Percentiles rank a stretch among this genome's conserved stretches.
Evolutionary conservation across 2,329 filamentous ascomycete genomes (phyloP).

Genomic region (Xylariaceae sp.): DNA sequence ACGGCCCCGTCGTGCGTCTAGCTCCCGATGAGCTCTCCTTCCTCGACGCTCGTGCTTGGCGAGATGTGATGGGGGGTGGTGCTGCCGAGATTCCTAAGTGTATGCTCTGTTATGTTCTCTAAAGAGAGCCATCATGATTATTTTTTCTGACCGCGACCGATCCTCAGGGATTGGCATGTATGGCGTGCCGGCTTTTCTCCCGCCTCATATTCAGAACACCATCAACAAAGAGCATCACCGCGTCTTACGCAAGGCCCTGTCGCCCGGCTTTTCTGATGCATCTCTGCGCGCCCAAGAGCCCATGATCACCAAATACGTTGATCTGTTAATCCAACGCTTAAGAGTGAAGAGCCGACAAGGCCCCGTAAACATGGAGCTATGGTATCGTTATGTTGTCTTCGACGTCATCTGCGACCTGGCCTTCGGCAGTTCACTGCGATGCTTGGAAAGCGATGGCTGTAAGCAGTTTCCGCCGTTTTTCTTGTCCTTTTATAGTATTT

Average conservation of each 20-base stretch:
- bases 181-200: conserved; percentile 21
- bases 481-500: too few relatives aligned
- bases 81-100: conserved; percentile 15
- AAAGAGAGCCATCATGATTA: background rate
- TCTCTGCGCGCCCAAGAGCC: conserved; percentile 9
- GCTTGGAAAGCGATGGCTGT: conserved; percentile 3
- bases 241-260: conserved; percentile 5
- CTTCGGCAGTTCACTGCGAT: conserved; percentile 1
- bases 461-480: too few relatives aligned
- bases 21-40: too few relatives aligned
- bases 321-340: background rate
- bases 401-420: conserved; percentile 10
- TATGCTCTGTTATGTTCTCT: background rate
- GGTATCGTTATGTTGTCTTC: conserved; percentile 11
- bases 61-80: conserved; percentile 10
- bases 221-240: conserved; percentile 27
- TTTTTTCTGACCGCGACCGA: background rate
- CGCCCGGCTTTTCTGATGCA: conserved; percentile 9
- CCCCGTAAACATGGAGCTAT: conserved; percentile 4
- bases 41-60: conserved; percentile 1
- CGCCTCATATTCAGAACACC: conserved; percentile 30
- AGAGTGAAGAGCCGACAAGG: conserved; percentile 4
- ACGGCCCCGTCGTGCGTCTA: background rate
- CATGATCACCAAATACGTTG: conserved; percentile 3
- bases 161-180: conserved; percentile 23